Conservation (phyloP, 2,329 filamentous ascomycete genomes). For the Sporothrix variecibatus region DNA sequence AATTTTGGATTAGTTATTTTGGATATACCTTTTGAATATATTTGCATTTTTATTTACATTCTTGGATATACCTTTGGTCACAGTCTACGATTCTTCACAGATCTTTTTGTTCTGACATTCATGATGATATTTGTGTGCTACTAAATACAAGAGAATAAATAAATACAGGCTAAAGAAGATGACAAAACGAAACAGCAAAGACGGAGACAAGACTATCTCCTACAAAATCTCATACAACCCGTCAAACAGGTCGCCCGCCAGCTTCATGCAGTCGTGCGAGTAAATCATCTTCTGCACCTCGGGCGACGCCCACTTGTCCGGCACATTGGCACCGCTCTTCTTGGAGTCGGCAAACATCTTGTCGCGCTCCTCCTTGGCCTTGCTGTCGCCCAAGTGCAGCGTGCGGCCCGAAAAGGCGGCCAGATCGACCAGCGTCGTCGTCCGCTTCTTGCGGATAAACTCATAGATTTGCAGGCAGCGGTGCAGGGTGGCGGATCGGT, state of each 20-base stretch:
- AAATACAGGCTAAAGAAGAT: not conserved
- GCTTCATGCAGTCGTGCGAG: conserved; percentile 60
- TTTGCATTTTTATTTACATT: not conserved
- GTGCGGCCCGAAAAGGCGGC: conserved; percentile 55
- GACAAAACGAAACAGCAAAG: not conserved
- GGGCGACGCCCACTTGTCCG: conserved; percentile 71
- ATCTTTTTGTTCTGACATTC: not conserved
- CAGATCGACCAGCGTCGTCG: conserved; percentile 54
- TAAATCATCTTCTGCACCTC: conserved; percentile 69
- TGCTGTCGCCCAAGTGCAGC: conserved; percentile 59
- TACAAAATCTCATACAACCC: conserved; percentile 42
- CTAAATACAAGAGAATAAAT: not conserved
- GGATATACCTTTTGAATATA: not conserved
- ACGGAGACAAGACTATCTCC: not conserved
- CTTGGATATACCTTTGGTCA: not conserved
- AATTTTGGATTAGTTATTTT: not conserved
- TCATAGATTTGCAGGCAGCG: conserved; percentile 58
- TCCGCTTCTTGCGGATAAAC: conserved; percentile 56
- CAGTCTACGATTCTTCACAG: not conserved
- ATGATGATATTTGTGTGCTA: not conserved
- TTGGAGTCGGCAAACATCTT: conserved; percentile 55
- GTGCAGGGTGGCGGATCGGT: conserved; percentile 41
- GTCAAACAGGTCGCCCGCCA: conserved; percentile 55
- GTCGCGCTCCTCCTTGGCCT: conserved; percentile 61
- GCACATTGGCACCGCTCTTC: conserved; percentile 50